Conservation (phyloP, 2,329 filamentous ascomycete genomes). For the Neonectria hederae region DNA sequence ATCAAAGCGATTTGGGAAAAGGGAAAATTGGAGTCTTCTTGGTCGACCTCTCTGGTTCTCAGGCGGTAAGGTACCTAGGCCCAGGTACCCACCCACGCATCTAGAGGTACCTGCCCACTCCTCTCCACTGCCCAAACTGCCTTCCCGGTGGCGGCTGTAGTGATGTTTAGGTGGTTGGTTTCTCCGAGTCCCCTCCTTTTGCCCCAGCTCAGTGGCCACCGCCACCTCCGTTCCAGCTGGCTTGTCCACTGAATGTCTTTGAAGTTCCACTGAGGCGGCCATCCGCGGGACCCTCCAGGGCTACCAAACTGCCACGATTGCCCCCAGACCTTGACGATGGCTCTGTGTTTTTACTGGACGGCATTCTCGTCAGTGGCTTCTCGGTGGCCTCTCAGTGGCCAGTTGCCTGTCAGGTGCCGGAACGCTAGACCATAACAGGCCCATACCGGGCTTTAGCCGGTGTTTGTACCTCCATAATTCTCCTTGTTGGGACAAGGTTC, state of each 20-base stretch:
- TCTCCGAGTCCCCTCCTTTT: constrained; percentile 1
- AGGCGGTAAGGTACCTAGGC: constrained; percentile 14
- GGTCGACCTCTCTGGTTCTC: constrained; percentile 13
- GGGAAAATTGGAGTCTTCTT: constrained; percentile 45
- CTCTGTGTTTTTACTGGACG: constrained; percentile 34
- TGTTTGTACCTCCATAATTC: constrained; percentile 26
- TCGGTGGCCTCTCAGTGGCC: constrained; percentile 34
- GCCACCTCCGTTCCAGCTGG: constrained; percentile 15
- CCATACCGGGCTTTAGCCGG: constrained; percentile 46
- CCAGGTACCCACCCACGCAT: neutral
- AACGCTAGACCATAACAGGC: constrained; percentile 33
- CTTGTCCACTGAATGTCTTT: constrained; percentile 17
- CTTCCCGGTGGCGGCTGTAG: neutral
- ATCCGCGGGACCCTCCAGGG: neutral
- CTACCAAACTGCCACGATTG: neutral
- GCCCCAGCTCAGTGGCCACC: constrained; percentile 10
- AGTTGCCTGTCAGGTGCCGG: constrained; percentile 15
- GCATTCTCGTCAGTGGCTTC: constrained; percentile 9
- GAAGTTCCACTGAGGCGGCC: constrained; percentile 10
- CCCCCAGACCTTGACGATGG: constrained; percentile 3
- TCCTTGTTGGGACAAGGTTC: constrained; percentile 24
- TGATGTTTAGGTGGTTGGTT: constrained; percentile 3
- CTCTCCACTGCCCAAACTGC: neutral
- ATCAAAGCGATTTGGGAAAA: constrained; percentile 45
- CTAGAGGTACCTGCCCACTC: neutral